phyloP scores from a whole-genome alignment of 352 stramenopile species.

The Pythium aristosporum region DNA sequence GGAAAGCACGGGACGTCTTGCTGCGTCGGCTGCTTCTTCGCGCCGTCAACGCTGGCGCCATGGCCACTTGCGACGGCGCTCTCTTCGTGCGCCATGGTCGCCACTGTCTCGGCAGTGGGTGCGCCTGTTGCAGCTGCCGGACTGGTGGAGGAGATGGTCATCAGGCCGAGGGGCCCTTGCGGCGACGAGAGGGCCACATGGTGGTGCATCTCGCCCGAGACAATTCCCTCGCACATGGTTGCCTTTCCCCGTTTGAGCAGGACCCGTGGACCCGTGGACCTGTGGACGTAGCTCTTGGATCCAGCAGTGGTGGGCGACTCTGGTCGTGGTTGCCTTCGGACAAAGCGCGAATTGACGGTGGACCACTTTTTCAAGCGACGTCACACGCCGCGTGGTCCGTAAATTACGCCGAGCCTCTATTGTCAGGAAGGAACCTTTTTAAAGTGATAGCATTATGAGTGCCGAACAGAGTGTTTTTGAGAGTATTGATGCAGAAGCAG shows the following conservation, averaged over 20 bases:
- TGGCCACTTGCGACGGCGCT: background rate
- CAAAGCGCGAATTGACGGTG: no score
- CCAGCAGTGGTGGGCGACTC: no score
- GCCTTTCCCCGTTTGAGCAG: background rate
- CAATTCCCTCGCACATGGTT: constrained; percentile 14
- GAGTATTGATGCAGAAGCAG: background rate
- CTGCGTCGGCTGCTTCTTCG: background rate
- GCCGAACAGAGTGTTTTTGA: no score
- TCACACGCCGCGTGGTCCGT: no score
- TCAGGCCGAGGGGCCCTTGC: background rate
- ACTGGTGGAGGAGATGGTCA: background rate
- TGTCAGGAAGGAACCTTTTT: background rate
- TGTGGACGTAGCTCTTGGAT: no score
- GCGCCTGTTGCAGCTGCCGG: background rate
- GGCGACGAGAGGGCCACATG: constrained; percentile 9
- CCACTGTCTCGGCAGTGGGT: background rate
- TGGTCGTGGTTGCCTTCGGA: no score
- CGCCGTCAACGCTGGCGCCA: background rate
- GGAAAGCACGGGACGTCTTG: constrained; percentile 19
- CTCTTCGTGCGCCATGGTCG: background rate
- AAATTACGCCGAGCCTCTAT: background rate
- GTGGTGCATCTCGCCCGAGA: constrained; percentile 4
- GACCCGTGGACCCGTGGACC: no score
- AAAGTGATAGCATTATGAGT: no score
- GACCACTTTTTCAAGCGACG: no score